Percentiles rank a stretch among this genome's conserved stretches.
phyloP scores from a whole-genome alignment of 1,284 basidiomycete species.

The Sporisorium sorghi region DNA sequence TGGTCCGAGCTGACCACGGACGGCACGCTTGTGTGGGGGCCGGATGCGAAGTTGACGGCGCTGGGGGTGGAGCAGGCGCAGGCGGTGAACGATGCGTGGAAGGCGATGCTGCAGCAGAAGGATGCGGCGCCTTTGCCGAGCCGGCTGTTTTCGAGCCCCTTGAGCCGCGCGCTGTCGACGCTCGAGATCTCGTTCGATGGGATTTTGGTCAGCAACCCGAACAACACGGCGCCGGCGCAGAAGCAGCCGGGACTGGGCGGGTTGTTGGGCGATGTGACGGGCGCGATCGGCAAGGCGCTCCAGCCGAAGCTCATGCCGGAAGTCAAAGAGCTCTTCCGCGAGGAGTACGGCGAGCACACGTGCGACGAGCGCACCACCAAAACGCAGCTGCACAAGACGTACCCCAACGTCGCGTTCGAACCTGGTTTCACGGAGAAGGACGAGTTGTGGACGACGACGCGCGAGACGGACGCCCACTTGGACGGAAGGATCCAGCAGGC shows the following conservation, averaged over 20 bases:
- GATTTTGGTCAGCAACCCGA: conserved; percentile 30
- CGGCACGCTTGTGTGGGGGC: conserved; percentile 49
- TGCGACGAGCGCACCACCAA: conserved; percentile 47
- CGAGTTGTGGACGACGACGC: conserved; percentile 30
- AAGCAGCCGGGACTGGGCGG: neutral
- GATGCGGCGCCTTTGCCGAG: conserved; percentile 42
- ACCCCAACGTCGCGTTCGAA: conserved; percentile 42
- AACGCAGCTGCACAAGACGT: conserved; percentile 22
- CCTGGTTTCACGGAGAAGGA: conserved; percentile 28
- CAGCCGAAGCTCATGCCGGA: conserved; percentile 2
- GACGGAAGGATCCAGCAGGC: conserved; percentile 36
- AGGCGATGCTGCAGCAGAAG: conserved; percentile 19
- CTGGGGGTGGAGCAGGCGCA: conserved; percentile 53
- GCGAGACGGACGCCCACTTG: conserved; percentile 28
- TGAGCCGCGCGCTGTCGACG: conserved; percentile 41
- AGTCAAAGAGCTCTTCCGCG: conserved; percentile 43
- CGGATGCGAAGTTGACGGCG: conserved; percentile 44
- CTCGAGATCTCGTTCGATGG: conserved; percentile 44
- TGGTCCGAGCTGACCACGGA: conserved; percentile 44
- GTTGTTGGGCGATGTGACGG: neutral
- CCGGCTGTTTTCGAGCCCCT: conserved; percentile 34
- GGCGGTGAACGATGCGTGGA: conserved; percentile 44
- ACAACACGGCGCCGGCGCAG: conserved; percentile 3
- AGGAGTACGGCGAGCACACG: conserved; percentile 53
- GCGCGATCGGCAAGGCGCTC: neutral